Base-by-base conservation (phyloP, 1,284 basidiomycete species). In the Rhodotorula sp. region DNA sequence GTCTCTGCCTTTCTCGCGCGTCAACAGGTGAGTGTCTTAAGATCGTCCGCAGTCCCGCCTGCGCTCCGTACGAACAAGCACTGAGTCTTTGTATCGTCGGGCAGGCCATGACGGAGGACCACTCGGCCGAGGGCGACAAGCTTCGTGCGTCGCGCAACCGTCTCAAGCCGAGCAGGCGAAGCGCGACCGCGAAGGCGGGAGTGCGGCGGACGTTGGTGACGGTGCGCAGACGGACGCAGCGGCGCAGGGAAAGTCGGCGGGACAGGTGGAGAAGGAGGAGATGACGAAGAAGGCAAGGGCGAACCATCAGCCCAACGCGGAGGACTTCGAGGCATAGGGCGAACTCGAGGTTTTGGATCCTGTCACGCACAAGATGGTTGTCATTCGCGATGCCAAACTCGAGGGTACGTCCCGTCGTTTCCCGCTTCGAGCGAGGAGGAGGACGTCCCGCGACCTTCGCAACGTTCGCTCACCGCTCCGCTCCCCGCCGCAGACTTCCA, bases 261-360 rank as follows among this genome's bases (percentile, higher is more conserved):
- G 78, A 0, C 54, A 66, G 29, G 75, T 75, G 44, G 83, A 84
- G 78, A 84, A 84, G 77, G 77, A 79, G 54, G 81, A 83, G 59
- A 78, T 84, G 73, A 86, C 85, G 85, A 82, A 84, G 45, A 82
- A 83, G 70, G 78, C 82, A 5, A 81, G 82, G 70, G 77, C 81
- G 63, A 68, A 80, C n/a, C 79, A 46, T 1, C 54, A 69, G 62
- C 64, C 64, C 4, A 65, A 66, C 37, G 67, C 72, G 7, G 46
- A 67, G 54, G 60, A 60, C 14, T 75, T 73, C 44, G 24, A 68
- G 58, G 44, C 62, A 26, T 77, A 83, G 68, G 84, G 84, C 33
- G 80, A 83, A 66, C 79, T 83, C 49, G 81, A 83, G 53, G 87
- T 86, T 33, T 81, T 83, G 67, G 87, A 88, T 75, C 87, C 87